Evolutionary conservation across 2,329 filamentous ascomycete genomes (phyloP).

Genomic region (Trichoderma asperellum): DNA sequence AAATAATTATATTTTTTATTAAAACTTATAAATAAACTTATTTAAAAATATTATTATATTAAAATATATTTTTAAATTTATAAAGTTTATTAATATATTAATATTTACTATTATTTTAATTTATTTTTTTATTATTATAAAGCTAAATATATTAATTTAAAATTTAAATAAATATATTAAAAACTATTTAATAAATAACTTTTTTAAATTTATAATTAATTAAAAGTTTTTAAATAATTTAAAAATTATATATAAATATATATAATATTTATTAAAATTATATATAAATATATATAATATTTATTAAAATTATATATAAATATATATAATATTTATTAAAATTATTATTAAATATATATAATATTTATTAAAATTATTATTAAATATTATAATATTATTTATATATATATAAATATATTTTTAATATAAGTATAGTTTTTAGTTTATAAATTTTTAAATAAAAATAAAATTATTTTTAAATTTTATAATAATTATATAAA

Average conservation of each 20-base stretch:
- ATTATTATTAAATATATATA: neutral
- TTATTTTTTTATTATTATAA: neutral
- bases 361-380: neutral
- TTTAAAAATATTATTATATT: neutral
- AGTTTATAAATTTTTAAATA: neutral
- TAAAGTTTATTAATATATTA: neutral
- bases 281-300: neutral
- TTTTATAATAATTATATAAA: neutral
- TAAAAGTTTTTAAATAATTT: neutral
- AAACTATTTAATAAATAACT: neutral
- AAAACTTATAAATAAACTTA: neutral
- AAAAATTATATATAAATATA: neutral
- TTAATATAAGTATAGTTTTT: neutral
- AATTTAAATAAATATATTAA: neutral
- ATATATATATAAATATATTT: neutral
- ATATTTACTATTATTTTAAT: neutral
- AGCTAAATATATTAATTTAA: neutral
- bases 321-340: neutral
- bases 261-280: neutral
- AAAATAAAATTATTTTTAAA: neutral
- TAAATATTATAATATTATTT: neutral
- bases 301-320: neutral
- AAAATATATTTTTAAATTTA: neutral
- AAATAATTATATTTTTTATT: neutral
- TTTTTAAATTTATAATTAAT: neutral